These are phyloP conservation scores for Naganishia onofrii DNA, from an alignment of 768 basidiomycete species.

Conservation along the genomic window DNA sequence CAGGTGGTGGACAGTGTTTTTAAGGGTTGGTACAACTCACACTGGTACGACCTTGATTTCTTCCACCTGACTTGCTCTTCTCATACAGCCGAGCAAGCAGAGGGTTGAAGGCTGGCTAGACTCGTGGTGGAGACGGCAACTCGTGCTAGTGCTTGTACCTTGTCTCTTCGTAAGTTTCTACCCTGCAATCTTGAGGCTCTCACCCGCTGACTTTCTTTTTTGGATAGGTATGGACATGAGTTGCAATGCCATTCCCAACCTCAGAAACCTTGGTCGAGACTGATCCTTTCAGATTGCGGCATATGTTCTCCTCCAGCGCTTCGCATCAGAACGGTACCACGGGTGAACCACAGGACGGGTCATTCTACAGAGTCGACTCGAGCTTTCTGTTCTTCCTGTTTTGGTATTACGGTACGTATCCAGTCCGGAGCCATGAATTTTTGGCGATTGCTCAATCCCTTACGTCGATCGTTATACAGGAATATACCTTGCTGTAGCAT, in stretches of 20 bases:
- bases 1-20: slow-evolving; percentile 31
- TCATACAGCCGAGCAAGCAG: slow-evolving; percentile 47
- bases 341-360: not conserved
- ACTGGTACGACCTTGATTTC: slow-evolving; percentile 36
- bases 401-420: slow-evolving; percentile 44
- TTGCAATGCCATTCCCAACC: slow-evolving; percentile 54
- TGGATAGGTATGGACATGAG: slow-evolving; percentile 53
- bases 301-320: too few relatives aligned
- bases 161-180: slow-evolving; percentile 43
- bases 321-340: too few relatives aligned
- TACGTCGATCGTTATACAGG: slow-evolving; percentile 34
- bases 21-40: slow-evolving; percentile 29
- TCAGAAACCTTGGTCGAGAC: slow-evolving; percentile 30
- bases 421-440: slow-evolving; percentile 7
- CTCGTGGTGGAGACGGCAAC: slow-evolving; percentile 54
- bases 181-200: too few relatives aligned
- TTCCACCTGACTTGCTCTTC: slow-evolving; percentile 5
- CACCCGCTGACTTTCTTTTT: too few relatives aligned
- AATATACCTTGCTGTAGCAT: slow-evolving; percentile 53
- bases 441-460: not conserved
- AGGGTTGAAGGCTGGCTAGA: slow-evolving; percentile 52
- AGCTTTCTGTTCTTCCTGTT: slow-evolving; percentile 55
- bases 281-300: not conserved
- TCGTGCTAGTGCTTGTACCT: slow-evolving; percentile 52
- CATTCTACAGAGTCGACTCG: slow-evolving; percentile 40